These are phyloP conservation scores for Lentinus tigrinus DNA, from an alignment of 768 basidiomycete genomes.

Conservation along the genomic window DNA sequence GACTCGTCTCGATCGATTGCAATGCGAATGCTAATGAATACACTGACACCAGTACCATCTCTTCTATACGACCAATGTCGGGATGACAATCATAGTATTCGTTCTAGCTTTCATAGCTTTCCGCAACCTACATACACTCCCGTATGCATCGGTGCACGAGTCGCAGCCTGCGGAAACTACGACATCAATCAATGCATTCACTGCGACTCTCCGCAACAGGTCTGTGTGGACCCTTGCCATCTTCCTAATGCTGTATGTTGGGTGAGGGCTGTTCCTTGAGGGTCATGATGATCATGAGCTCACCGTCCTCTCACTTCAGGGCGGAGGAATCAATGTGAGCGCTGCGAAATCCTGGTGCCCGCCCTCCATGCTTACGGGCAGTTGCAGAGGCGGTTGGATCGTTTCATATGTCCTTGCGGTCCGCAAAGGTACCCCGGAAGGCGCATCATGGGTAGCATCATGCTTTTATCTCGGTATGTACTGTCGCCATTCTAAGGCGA, in stretches of 20 bases:
- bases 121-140: constrained; percentile 20
- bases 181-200: background rate
- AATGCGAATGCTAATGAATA: too few species aligned
- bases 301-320: background rate
- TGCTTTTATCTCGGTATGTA: constrained; percentile 27
- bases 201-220: constrained; percentile 21
- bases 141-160: constrained; percentile 10
- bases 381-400: constrained; percentile 29
- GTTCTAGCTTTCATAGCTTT: constrained; percentile 25
- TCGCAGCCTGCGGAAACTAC: background rate
- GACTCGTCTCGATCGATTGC: background rate
- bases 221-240: constrained; percentile 28
- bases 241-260: constrained; percentile 29
- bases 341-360: background rate
- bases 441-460: constrained; percentile 30
- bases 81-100: constrained; percentile 24
- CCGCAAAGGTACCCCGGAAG: constrained; percentile 26
- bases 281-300: background rate
- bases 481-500: background rate
- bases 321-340: constrained; percentile 29
- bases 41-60: constrained; percentile 19
- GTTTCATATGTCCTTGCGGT: constrained; percentile 29
- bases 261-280: constrained; percentile 1
- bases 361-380: background rate
- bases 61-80: constrained; percentile 27